phyloP scores from a whole-genome alignment of 1,139 yeast genomes.

The Candida sojae region DNA sequence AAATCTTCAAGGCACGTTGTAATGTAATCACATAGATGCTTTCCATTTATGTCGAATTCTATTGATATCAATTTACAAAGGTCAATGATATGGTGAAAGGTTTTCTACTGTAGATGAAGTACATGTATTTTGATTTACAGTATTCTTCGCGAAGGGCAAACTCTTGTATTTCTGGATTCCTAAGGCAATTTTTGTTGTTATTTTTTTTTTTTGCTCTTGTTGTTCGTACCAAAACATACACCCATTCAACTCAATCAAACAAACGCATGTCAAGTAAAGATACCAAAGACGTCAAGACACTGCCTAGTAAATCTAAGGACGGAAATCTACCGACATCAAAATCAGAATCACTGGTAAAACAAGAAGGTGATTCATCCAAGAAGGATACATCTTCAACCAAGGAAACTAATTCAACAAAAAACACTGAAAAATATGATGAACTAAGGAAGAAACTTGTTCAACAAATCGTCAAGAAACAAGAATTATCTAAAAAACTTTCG shows the following conservation, averaged over 20 bases:
- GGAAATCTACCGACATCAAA: slow-evolving; percentile 2
- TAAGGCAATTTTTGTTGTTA: no score
- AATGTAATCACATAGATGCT: no score
- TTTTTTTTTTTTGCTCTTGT: no score
- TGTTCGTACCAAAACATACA: background rate
- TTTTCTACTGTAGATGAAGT: no score
- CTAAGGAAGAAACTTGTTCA: slow-evolving; percentile 68
- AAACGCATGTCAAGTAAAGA: slow-evolving; percentile 6
- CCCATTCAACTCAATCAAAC: background rate
- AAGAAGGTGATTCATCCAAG: background rate
- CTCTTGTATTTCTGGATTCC: no score
- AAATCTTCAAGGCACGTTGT: no score
- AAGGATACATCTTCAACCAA: background rate
- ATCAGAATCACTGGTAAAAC: slow-evolving; percentile 1
- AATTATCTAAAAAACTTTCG: slow-evolving; percentile 61
- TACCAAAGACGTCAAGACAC: slow-evolving; percentile 6
- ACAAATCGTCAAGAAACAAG: slow-evolving; percentile 63
- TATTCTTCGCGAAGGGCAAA: no score
- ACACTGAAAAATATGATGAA: slow-evolving; percentile 59
- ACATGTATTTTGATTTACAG: no score
- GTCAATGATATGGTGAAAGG: no score
- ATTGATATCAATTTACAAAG: no score
- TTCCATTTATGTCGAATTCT: no score
- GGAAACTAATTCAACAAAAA: slow-evolving; percentile 5
- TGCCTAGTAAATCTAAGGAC: slow-evolving; percentile 7